These are phyloP conservation scores for Pseudogymnoascus sp. DNA, from an alignment of 2,329 filamentous ascomycete species.

Conservation along the genomic window DNA sequence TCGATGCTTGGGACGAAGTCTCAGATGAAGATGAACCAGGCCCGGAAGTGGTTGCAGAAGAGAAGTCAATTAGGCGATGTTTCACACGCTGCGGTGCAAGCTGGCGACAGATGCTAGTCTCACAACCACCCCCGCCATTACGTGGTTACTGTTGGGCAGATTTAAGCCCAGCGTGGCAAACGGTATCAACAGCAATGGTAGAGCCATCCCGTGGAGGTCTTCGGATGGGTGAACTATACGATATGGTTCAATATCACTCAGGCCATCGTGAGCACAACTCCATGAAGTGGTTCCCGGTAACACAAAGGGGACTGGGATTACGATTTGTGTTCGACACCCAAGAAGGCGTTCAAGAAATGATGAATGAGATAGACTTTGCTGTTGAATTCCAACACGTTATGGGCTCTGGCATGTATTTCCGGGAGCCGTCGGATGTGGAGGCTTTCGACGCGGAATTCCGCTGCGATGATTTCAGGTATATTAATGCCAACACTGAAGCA, in stretches of 20 bases:
- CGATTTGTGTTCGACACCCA: neutral
- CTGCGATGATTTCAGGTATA: neutral
- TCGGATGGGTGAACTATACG: neutral
- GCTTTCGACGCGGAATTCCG: neutral
- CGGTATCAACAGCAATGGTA: neutral
- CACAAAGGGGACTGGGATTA: neutral
- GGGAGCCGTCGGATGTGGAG: neutral
- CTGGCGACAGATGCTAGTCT: slow-evolving; percentile 12
- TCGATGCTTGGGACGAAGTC: neutral
- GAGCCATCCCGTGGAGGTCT: neutral
- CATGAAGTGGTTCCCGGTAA: neutral
- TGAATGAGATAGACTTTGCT: neutral
- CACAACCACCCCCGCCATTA: neutral
- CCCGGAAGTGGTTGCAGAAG: neutral
- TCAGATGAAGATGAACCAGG: neutral
- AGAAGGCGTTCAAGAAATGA: neutral
- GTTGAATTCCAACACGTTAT: neutral
- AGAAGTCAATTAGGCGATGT: neutral
- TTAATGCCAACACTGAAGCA: neutral
- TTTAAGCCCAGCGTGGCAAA: neutral
- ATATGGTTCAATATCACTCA: neutral
- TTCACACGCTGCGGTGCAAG: slow-evolving; percentile 5
- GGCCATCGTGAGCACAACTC: neutral
- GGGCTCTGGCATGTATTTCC: neutral
- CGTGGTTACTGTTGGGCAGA: neutral